phyloP scores from a whole-genome alignment of 805 yeast genomes.

The Kodamaea lidongshanica region DNA sequence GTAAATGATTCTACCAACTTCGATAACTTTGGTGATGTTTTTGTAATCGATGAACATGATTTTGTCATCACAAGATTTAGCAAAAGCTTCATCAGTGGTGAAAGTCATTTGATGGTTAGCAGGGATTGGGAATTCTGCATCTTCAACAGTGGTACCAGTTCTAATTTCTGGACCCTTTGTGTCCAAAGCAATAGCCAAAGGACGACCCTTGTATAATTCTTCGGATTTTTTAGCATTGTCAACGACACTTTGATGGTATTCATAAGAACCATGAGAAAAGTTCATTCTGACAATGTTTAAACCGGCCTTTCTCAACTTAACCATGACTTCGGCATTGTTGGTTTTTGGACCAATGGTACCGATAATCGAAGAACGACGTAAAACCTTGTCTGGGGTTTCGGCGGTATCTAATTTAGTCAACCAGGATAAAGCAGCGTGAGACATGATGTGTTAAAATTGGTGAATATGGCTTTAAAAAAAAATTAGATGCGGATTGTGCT shows the following conservation, averaged over 20 bases:
- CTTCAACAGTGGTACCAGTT: slow-evolving; percentile 88
- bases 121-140: slow-evolving; percentile 73
- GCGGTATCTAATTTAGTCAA: slow-evolving; percentile 68
- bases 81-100: slow-evolving; percentile 82
- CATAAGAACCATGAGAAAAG: slow-evolving; percentile 97
- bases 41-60: slow-evolving; percentile 88
- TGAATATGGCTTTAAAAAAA: slow-evolving; percentile 1
- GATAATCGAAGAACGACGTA: slow-evolving; percentile 93
- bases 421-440: slow-evolving; percentile 62
- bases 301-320: slow-evolving; percentile 91
- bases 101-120: slow-evolving; percentile 88
- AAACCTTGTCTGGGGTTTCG: slow-evolving; percentile 68
- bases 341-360: slow-evolving; percentile 99
- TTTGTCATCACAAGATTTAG: slow-evolving; percentile 65
- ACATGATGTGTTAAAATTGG: slow-evolving; percentile 20
- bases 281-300: slow-evolving; percentile 97
- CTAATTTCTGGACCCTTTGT: slow-evolving; percentile 99
- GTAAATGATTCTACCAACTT: slow-evolving; percentile 82
- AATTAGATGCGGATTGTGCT: slow-evolving; percentile 4
- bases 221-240: slow-evolving; percentile 96
- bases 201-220: slow-evolving; percentile 87
- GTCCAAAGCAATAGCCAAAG: slow-evolving; percentile 95
- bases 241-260: slow-evolving; percentile 93
- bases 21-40: slow-evolving; percentile 93
- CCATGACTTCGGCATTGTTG: slow-evolving; percentile 79